Evolutionary conservation across 805 yeast genomes (phyloP).

Genomic region (Barnettozyma botsteinii): DNA sequence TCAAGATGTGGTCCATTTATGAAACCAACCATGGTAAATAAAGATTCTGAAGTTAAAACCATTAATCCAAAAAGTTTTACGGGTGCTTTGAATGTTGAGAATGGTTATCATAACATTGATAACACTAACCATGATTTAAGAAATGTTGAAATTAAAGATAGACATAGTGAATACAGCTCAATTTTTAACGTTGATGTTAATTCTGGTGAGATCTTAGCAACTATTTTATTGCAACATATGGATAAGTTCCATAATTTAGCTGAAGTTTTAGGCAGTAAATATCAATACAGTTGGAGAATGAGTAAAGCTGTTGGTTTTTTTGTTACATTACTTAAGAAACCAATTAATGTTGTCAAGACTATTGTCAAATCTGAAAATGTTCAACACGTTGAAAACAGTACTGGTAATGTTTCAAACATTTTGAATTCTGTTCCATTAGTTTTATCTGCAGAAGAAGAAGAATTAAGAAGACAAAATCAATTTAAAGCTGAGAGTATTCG

Average conservation of each 20-base stretch:
- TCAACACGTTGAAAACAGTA: conserved; percentile 17
- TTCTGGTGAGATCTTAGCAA: conserved; percentile 33
- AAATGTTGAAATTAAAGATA: conserved; percentile 18
- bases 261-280: conserved; percentile 46
- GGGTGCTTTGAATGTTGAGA: conserved; percentile 8
- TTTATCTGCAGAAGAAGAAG: conserved; percentile 20
- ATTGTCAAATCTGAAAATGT: conserved; percentile 21
- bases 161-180: conserved; percentile 21
- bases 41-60: neutral
- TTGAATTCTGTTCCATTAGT: conserved; percentile 23
- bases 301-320: conserved; percentile 48
- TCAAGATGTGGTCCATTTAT: conserved; percentile 39
- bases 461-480: conserved; percentile 1
- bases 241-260: conserved; percentile 36
- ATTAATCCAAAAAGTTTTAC: conserved; percentile 17
- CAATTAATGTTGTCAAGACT: conserved; percentile 21
- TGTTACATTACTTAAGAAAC: conserved; percentile 33
- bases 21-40: conserved; percentile 15
- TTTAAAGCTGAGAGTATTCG: neutral
- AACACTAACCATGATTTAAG: conserved; percentile 22
- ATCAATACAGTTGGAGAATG: conserved; percentile 65
- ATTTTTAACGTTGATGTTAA: conserved; percentile 31
- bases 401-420: conserved; percentile 18
- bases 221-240: conserved; percentile 35
- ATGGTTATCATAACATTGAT: conserved; percentile 12